A percentile compares a stretch with the other conserved stretches of the same genome.
Conservation (phyloP, 768 basidiomycete species). For the Leccinum variicolor region DNA sequence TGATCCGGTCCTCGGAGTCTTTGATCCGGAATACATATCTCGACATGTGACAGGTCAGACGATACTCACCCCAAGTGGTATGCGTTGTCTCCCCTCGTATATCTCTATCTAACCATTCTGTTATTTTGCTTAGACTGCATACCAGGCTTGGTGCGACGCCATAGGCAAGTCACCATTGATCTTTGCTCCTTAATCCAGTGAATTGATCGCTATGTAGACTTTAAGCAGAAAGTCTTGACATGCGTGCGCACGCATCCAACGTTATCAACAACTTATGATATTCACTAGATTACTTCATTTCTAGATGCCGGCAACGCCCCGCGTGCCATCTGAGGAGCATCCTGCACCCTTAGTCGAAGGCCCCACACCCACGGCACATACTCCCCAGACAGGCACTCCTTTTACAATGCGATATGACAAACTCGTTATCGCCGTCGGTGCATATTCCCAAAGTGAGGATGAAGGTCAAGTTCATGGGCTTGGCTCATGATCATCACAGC, state of each 20-base stretch:
- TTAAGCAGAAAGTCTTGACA: slow-evolving; percentile 52
- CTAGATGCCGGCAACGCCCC: slow-evolving; percentile 65
- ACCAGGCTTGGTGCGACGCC: slow-evolving; percentile 74
- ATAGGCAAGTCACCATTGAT: slow-evolving; percentile 44
- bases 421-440: slow-evolving; percentile 80
- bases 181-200: not conserved
- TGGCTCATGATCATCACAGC: slow-evolving; percentile 36
- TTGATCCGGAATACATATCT: slow-evolving; percentile 3
- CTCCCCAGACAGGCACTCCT: slow-evolving; percentile 28
- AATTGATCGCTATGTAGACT: slow-evolving; percentile 41
- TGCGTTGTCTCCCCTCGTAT: slow-evolving; percentile 12
- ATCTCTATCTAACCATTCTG: not conserved
- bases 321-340: slow-evolving; percentile 32
- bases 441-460: slow-evolving; percentile 73
- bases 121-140: slow-evolving; percentile 42
- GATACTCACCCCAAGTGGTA: slow-evolving; percentile 56
- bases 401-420: slow-evolving; percentile 75
- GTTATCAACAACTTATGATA: not conserved
- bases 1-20: not conserved
- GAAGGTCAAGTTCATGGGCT: slow-evolving; percentile 2
- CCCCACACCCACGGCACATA: not conserved
- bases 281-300: not conserved
- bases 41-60: slow-evolving; percentile 42
- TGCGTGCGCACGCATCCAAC: slow-evolving; percentile 47
- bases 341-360: slow-evolving; percentile 9